These are phyloP conservation scores for Nannochloris sp. DNA, from an alignment of 139 green algal genomes.

Conservation along the genomic window DNA sequence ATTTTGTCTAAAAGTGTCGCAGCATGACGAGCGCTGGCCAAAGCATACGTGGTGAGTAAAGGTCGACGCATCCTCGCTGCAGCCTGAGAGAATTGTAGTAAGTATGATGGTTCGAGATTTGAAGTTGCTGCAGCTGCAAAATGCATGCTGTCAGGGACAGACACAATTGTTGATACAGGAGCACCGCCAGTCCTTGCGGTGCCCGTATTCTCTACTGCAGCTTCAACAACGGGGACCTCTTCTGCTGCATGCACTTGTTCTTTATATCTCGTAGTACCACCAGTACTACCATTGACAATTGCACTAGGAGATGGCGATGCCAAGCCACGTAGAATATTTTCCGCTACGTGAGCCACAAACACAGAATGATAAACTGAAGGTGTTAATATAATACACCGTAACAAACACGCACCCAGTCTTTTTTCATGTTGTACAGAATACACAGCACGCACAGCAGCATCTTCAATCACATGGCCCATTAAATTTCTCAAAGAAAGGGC, in stretches of 20 bases:
- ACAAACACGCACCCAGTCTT: conserved; percentile 2
- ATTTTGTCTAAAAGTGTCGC: conserved; percentile 8
- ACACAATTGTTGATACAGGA: neutral
- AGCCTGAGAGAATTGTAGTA: conserved; percentile 5
- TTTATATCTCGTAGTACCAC: neutral
- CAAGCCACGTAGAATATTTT: conserved; percentile 15
- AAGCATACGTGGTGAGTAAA: neutral
- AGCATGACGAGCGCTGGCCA: conserved; percentile 3
- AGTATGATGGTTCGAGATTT: neutral
- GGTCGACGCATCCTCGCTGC: neutral
- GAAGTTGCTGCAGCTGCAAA: neutral
- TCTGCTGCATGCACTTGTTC: neutral
- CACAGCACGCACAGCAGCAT: neutral
- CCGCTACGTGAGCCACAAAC: neutral
- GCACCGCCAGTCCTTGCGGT: too few relatives aligned
- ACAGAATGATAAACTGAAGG: neutral
- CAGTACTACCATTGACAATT: neutral
- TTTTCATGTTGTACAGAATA: too few relatives aligned
- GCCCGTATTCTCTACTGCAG: neutral
- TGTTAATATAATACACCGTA: conserved; percentile 8
- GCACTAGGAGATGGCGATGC: neutral
- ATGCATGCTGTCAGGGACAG: neutral
- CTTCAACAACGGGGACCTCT: neutral
- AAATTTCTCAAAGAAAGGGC: neutral
- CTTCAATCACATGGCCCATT: neutral